Evolutionary conservation across 805 yeast genomes (phyloP), one percentile per base, ranked within the genome.

Genomic region (Candida mattraensis): DNA sequence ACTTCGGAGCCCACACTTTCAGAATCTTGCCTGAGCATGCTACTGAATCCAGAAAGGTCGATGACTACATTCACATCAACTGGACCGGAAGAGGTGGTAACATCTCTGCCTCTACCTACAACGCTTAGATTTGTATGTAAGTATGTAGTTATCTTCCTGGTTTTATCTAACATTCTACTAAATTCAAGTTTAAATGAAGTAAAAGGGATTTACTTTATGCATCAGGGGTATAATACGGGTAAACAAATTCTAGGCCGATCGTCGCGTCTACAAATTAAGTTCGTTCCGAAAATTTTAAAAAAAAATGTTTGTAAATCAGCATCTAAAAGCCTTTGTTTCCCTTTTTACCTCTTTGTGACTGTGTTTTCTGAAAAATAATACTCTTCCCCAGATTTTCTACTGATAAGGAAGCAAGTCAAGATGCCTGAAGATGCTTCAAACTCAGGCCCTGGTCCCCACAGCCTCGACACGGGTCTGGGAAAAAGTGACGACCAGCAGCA

Each of bases 81-180:
- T 91, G 99, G 99, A 91, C 98, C 52, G 98, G 98, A 67, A 81
- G 80, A 60, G 98, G 99, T 72, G 99, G 99, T 76, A 82, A 93
- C 70, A 86, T 89, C 53, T 85, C 96, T 55, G 96, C 99, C 47
- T 72, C 95, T 32, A 87, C 95, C 56, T 91, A 91, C 71, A 82
- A 82, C 59, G 98, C 97, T 69, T 91, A 77, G 67, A 21, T 31
- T 9, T n/a, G 17, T 25, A 23, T 26, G 15, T 30, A 24, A 13
- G 10, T 27, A 17, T n/a, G n/a, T n/a, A 5, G 14, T 9, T 6
- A n/a, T 35, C n/a, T 30, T 17, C 28, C 18, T 16, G 8, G 15
- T 26, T 23, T 24, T 18, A n/a, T 16, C 20, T 13, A 14, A 7
- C 12, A 8, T 7, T 13, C 19, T 27, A 9, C 14, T 16, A 15